These are phyloP conservation scores for Primulina tabacum DNA, from an alignment of 257 asterid species.

Conservation along the genomic window DNA sequence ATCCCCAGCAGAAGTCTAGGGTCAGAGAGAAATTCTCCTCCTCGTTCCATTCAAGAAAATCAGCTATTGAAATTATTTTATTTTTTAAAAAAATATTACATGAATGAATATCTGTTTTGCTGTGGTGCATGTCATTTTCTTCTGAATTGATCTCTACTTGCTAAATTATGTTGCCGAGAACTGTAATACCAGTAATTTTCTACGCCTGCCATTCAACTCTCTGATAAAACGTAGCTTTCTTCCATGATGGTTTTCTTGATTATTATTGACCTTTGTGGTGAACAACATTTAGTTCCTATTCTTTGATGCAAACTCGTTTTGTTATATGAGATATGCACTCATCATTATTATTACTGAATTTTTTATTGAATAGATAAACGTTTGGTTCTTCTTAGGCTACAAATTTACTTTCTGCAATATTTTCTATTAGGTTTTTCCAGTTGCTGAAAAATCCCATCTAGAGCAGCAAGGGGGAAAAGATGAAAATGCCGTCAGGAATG, in stretches of 20 bases:
- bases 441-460: constrained; percentile 49
- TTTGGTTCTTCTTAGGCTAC: constrained; percentile 21
- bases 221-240: neutral
- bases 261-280: constrained; percentile 3
- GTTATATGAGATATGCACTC: constrained; percentile 4
- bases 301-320: neutral
- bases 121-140: neutral
- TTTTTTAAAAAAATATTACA: too few species aligned
- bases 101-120: neutral
- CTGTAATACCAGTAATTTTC: neutral
- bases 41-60: neutral
- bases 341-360: constrained; percentile 8
- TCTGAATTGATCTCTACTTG: neutral
- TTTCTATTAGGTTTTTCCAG: constrained; percentile 53
- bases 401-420: constrained; percentile 22
- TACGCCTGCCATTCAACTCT: neutral
- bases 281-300: neutral
- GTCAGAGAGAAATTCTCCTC: neutral
- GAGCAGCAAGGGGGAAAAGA: constrained; percentile 48
- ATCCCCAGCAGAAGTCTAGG: neutral
- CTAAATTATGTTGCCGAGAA: neutral
- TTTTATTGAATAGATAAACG: constrained; percentile 7
- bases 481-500: constrained; percentile 33
- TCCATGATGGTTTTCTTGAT: neutral
- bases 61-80: neutral